Evolutionary conservation across 805 yeast genomes (phyloP).

Genomic region (Pichia rugopelliculosa): DNA sequence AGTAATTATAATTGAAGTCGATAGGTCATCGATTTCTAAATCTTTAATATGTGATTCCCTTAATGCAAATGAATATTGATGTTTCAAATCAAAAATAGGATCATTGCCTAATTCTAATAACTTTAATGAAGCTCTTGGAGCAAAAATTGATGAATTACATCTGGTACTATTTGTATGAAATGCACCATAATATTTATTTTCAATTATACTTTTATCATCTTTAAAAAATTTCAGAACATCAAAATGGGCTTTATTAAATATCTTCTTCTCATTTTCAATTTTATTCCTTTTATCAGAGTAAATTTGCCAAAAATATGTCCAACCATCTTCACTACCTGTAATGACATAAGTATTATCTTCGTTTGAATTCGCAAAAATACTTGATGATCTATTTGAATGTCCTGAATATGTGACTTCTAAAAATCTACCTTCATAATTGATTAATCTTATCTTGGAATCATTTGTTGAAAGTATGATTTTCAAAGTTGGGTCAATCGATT

Average conservation of each 20-base stretch:
- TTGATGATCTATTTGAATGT: slow-evolving; percentile 59
- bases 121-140: slow-evolving; percentile 62
- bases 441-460: slow-evolving; percentile 70
- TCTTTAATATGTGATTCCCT: slow-evolving; percentile 7
- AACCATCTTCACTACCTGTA: slow-evolving; percentile 82
- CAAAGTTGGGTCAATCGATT: slow-evolving; percentile 10
- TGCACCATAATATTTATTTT: slow-evolving; percentile 55
- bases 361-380: slow-evolving; percentile 58
- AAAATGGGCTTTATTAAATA: slow-evolving; percentile 7
- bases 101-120: slow-evolving; percentile 70
- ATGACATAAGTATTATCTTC: slow-evolving; percentile 54
- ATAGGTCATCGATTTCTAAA: slow-evolving; percentile 29
- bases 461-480: slow-evolving; percentile 61
- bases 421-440: slow-evolving; percentile 45
- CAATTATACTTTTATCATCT: slow-evolving; percentile 32
- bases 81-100: slow-evolving; percentile 57
- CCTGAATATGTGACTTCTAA: slow-evolving; percentile 71
- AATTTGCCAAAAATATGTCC: slow-evolving; percentile 71
- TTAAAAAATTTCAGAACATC: slow-evolving; percentile 18
- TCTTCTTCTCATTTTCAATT: slow-evolving; percentile 17
- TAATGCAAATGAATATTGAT: slow-evolving; percentile 9
- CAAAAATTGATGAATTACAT: slow-evolving; percentile 71
- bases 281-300: slow-evolving; percentile 11
- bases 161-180: slow-evolving; percentile 72
- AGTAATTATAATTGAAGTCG: slow-evolving; percentile 53